A percentile compares a stretch with the other conserved stretches of the same genome.
Evolutionary conservation across 371 early-diverging fungal genomes (phyloP).

Genomic region (Lichtheimia corymbifera): DNA sequence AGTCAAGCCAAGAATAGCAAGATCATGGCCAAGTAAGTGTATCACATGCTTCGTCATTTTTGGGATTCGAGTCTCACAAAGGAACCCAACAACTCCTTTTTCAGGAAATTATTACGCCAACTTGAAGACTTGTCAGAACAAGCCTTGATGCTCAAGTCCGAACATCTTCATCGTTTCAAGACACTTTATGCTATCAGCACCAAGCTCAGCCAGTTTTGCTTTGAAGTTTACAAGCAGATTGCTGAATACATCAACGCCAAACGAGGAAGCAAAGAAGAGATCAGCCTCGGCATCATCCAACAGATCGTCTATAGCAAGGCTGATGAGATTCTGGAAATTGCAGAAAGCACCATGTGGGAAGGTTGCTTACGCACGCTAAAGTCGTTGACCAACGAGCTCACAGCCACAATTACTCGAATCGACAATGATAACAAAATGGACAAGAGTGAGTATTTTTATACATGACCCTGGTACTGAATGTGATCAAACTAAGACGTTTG

Average conservation of each 20-base stretch:
- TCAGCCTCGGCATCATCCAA: constrained; percentile 48
- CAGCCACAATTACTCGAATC: constrained; percentile 36
- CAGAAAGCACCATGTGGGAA: constrained; percentile 67
- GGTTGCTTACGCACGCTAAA: constrained; percentile 56
- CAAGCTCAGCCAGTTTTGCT: constrained; percentile 51
- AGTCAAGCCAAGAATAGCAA: constrained; percentile 67
- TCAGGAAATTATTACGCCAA: constrained; percentile 68
- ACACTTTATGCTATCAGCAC: constrained; percentile 51
- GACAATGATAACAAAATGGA: constrained; percentile 52
- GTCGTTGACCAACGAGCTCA: constrained; percentile 49
- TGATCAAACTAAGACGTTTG: neutral
- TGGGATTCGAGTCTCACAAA: too few species aligned
- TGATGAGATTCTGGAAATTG: constrained; percentile 54
- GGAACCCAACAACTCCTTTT: neutral
- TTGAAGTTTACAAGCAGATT: constrained; percentile 39
- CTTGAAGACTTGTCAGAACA: constrained; percentile 65
- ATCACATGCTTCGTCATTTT: constrained; percentile 1
- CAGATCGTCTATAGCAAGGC: constrained; percentile 52
- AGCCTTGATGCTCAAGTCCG: constrained; percentile 52
- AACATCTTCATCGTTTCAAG: constrained; percentile 53
- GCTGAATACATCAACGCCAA: constrained; percentile 37
- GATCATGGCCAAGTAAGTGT: constrained; percentile 54
- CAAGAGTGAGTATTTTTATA: constrained; percentile 36
- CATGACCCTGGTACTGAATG: neutral
- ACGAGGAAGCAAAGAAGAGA: constrained; percentile 48